These are phyloP conservation scores for Aspergillaceae sp. DNA, from an alignment of 2,329 filamentous ascomycete genomes.

Conservation along the genomic window DNA sequence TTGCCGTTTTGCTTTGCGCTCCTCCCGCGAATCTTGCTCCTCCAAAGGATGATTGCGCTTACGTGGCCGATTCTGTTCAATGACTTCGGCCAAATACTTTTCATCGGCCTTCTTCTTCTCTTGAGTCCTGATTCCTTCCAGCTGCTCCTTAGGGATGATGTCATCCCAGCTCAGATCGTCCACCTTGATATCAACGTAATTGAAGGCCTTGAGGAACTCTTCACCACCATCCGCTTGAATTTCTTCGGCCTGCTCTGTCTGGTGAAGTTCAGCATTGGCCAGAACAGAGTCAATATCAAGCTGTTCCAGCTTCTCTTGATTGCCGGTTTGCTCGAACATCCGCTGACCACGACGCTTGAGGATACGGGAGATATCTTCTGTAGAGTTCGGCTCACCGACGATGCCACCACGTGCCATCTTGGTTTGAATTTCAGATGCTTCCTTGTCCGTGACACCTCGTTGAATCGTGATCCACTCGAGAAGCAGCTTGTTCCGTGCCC, in stretches of 20 bases:
- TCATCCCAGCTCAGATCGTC: conserved; percentile 92
- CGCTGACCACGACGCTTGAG: conserved; percentile 97
- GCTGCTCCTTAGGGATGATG: conserved; percentile 89
- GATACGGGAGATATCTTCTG: conserved; percentile 91
- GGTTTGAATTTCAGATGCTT: conserved; percentile 70
- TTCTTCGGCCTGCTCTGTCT: conserved; percentile 89
- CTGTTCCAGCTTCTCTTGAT: conserved; percentile 92
- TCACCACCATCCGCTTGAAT: conserved; percentile 94
- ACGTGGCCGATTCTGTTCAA: conserved; percentile 78
- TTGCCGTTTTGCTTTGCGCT: conserved; percentile 61
- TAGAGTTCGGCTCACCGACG: conserved; percentile 71
- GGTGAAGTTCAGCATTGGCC: conserved; percentile 92
- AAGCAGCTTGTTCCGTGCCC: conserved; percentile 93
- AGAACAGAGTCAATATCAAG: conserved; percentile 96
- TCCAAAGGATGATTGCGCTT: conserved; percentile 57
- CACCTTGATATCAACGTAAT: conserved; percentile 96
- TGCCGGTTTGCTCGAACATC: conserved; percentile 96
- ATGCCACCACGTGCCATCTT: conserved; percentile 60
- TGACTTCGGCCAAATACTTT: conserved; percentile 68
- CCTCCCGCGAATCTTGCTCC: conserved; percentile 46
- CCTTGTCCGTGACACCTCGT: conserved; percentile 90
- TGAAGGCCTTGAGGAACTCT: conserved; percentile 80
- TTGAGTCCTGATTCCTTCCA: conserved; percentile 80
- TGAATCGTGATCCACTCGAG: conserved; percentile 97
- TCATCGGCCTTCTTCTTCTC: conserved; percentile 79